A percentile compares a stretch with the other conserved stretches of the same genome.
These are phyloP conservation scores for Monascus ruber DNA, from an alignment of 2,329 filamentous ascomycete genomes.

Conservation along the genomic window DNA sequence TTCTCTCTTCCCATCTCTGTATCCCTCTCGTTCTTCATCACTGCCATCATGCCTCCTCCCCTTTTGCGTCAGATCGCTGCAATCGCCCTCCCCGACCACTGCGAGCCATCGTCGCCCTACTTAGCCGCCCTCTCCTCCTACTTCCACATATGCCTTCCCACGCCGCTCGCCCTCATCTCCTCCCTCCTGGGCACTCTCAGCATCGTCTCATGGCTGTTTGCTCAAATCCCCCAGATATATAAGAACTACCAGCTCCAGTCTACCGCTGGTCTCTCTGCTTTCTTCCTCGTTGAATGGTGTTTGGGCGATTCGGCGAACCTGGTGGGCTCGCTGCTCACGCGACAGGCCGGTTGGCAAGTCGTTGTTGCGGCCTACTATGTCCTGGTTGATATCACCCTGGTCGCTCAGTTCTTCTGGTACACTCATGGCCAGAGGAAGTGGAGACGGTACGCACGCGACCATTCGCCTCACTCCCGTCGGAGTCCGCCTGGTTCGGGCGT, in stretches of 20 bases:
- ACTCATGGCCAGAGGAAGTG: constrained; percentile 39
- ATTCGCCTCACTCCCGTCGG: constrained; percentile 15
- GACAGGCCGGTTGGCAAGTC: constrained; percentile 56
- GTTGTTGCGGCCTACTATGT: constrained; percentile 56
- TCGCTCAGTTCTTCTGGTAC: constrained; percentile 57
- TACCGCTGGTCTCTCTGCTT: constrained; percentile 53
- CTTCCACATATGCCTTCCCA: constrained; percentile 53
- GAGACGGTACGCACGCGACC: constrained; percentile 28
- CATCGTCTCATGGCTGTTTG: constrained; percentile 58
- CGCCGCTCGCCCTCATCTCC: constrained; percentile 50
- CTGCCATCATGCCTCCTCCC: constrained; percentile 18
- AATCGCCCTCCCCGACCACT: constrained; percentile 44
- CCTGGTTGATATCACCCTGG: constrained; percentile 51
- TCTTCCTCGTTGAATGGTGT: constrained; percentile 56
- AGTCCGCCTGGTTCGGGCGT: constrained; percentile 17
- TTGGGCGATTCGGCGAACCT: constrained; percentile 54
- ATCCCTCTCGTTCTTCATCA: background rate
- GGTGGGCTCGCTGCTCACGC: constrained; percentile 50
- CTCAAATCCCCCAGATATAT: constrained; percentile 57
- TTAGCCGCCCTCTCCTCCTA: constrained; percentile 46
- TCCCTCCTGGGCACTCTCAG: constrained; percentile 49
- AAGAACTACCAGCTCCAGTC: constrained; percentile 55
- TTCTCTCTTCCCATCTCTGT: background rate
- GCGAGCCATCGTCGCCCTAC: constrained; percentile 48
- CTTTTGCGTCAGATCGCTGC: constrained; percentile 15